Evolutionary conservation across 2,329 filamentous ascomycete genomes (phyloP).

Genomic region (Fusarium praegraminearum): DNA sequence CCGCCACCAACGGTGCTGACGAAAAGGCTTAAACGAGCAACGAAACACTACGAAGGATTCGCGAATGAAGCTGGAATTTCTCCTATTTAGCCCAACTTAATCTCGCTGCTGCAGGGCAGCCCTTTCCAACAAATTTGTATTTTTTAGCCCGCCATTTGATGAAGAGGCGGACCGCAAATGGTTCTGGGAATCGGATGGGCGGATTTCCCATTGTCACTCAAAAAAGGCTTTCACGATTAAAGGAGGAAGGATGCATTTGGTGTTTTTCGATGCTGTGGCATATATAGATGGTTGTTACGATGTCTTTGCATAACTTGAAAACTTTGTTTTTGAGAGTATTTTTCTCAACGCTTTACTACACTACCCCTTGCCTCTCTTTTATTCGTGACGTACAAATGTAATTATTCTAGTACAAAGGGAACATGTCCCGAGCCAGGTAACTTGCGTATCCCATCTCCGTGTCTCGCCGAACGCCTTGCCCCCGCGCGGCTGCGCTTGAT

Average conservation of each 20-base stretch:
- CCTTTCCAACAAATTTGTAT: slow-evolving; percentile 27
- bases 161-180: slow-evolving; percentile 7
- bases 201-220: slow-evolving; percentile 28
- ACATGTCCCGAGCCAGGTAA: slow-evolving; percentile 5
- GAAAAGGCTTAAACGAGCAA: slow-evolving; percentile 28
- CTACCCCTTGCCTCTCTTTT: slow-evolving; percentile 3
- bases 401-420: slow-evolving; percentile 40
- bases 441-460: slow-evolving; percentile 10
- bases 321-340: slow-evolving; percentile 16
- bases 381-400: slow-evolving; percentile 30
- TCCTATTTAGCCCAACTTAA: slow-evolving; percentile 34
- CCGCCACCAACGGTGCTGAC: slow-evolving; percentile 41
- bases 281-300: slow-evolving; percentile 40
- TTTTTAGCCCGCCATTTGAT: slow-evolving; percentile 22
- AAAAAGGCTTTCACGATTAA: slow-evolving; percentile 27
- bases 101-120: slow-evolving; percentile 21
- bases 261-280: slow-evolving; percentile 15
- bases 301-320: slow-evolving; percentile 37
- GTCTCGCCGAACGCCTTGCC: slow-evolving; percentile 27
- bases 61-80: slow-evolving; percentile 17
- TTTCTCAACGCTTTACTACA: slow-evolving; percentile 18
- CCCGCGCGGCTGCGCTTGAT: neutral
- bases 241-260: slow-evolving; percentile 19
- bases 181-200: slow-evolving; percentile 28
- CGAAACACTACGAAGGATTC: slow-evolving; percentile 15